Conservation (phyloP, 2,329 filamentous ascomycete species). For the Colletotrichum sp. region DNA sequence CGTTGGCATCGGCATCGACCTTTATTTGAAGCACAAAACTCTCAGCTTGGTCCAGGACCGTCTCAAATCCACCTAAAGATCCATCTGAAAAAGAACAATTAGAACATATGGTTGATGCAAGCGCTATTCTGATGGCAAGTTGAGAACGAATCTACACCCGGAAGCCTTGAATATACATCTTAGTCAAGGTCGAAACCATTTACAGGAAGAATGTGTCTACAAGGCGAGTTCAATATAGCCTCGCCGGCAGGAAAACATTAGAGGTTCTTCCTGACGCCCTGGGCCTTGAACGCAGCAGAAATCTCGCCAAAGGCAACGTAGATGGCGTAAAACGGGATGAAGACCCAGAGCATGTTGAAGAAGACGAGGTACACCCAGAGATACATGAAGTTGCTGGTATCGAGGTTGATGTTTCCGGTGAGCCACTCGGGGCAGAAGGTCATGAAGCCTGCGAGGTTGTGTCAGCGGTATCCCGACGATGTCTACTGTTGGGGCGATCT, state of each 20-base stretch:
- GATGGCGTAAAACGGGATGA: slow-evolving; percentile 64
- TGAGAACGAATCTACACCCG: background rate
- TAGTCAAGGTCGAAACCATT: background rate
- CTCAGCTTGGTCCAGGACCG: background rate
- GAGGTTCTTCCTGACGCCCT: slow-evolving; percentile 34
- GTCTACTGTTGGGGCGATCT: slow-evolving; percentile 22
- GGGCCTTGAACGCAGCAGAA: slow-evolving; percentile 52
- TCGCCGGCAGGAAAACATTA: background rate
- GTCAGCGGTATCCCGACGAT: background rate
- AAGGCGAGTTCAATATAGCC: background rate
- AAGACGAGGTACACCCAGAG: slow-evolving; percentile 71
- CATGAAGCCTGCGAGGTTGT: slow-evolving; percentile 61
- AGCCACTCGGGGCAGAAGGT: slow-evolving; percentile 76
- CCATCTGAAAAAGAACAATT: background rate
- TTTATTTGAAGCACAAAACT: background rate
- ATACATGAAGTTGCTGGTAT: slow-evolving; percentile 72
- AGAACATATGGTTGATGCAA: background rate
- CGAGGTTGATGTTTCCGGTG: slow-evolving; percentile 64
- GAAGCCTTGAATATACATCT: background rate
- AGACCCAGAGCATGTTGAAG: slow-evolving; percentile 73
- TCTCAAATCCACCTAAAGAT: background rate
- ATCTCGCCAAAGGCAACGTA: slow-evolving; percentile 62
- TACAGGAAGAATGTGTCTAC: background rate
- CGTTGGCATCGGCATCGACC: background rate
- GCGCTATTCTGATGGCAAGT: background rate